A percentile compares a stretch with the other conserved stretches of the same genome.
Conservation (phyloP, 129 eudicot species). For the carrot (Daucus carota) region DNA sequence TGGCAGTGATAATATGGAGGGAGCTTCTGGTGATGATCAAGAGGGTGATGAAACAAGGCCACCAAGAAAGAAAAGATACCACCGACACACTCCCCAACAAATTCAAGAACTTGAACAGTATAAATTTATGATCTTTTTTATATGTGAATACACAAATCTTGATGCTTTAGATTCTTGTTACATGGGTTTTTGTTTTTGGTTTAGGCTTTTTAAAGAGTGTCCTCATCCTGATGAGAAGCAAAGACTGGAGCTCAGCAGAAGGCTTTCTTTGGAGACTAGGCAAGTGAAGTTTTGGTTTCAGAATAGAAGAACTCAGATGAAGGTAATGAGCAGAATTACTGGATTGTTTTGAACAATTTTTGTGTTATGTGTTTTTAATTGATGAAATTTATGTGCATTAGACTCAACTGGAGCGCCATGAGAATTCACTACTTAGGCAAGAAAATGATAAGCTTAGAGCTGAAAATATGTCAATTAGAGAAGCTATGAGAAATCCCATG, state of each 20-base stretch:
- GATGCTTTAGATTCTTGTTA: not conserved
- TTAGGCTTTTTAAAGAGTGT: constrained; percentile 86
- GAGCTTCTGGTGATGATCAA: constrained; percentile 83
- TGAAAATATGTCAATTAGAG: constrained; percentile 81
- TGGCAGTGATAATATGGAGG: constrained; percentile 91
- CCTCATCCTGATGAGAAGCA: constrained; percentile 99
- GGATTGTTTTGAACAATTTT: not conserved
- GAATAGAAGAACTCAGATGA: constrained; percentile 95
- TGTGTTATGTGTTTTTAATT: not conserved
- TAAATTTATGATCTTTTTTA: not conserved
- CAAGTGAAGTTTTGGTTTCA: constrained; percentile 99
- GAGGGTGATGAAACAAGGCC: constrained; percentile 72
- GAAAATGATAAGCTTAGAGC: constrained; percentile 88
- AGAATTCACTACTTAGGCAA: constrained; percentile 78
- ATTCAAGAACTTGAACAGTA: constrained; percentile 92
- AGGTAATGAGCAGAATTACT: constrained; percentile 27
- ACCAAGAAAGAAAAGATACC: constrained; percentile 83
- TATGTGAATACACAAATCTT: not conserved
- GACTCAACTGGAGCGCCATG: constrained; percentile 94
- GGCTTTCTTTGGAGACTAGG: constrained; percentile 68
- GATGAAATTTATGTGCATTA: not conserved
- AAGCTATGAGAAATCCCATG: constrained; percentile 91
- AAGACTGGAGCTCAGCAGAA: constrained; percentile 80
- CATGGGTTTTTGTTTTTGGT: not conserved
- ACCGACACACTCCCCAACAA: constrained; percentile 98